phyloP scores from a whole-genome alignment of 2,329 filamentous ascomycete genomes.

The Fusarium sp. region DNA sequence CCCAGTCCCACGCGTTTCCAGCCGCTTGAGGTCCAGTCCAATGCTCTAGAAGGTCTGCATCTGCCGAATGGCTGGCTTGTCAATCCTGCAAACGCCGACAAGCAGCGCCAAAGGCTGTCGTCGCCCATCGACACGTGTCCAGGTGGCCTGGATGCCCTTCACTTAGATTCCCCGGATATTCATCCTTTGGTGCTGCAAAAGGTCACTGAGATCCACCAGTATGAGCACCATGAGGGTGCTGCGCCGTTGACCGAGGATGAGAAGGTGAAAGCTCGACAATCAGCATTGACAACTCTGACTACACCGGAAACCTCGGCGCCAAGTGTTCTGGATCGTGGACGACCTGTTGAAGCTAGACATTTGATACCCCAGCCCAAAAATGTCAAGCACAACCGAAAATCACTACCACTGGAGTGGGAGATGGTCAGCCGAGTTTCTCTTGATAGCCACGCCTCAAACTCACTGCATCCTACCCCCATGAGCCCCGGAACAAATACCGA shows the following conservation, averaged over 20 bases:
- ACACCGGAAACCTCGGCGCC: not conserved
- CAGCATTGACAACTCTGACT: conserved; percentile 8
- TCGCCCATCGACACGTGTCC: not conserved
- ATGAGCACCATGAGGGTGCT: not conserved
- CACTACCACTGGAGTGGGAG: conserved; percentile 28
- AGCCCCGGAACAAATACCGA: conserved; percentile 4
- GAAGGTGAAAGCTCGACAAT: conserved; percentile 8
- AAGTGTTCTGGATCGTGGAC: conserved; percentile 22
- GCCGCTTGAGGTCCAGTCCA: conserved; percentile 24
- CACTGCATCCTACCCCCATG: not conserved
- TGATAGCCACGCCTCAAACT: conserved; percentile 5
- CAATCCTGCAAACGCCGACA: conserved; percentile 8
- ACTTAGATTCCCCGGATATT: not conserved
- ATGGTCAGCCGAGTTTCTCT: conserved; percentile 6
- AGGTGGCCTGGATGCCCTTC: not conserved
- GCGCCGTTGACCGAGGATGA: conserved; percentile 11
- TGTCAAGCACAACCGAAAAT: conserved; percentile 23
- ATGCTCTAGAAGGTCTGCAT: conserved; percentile 18
- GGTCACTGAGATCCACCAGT: conserved; percentile 2
- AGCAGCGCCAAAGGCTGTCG: not conserved
- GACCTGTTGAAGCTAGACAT: conserved; percentile 26
- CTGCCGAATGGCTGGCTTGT: conserved; percentile 30
- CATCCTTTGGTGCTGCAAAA: conserved; percentile 13
- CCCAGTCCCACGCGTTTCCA: conserved; percentile 11
- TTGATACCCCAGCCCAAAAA: conserved; percentile 25